Evolutionary conservation across 805 yeast genomes (phyloP), one percentile per base, ranked within the genome.

Genomic region (Saccharomycopsis fermentans): DNA sequence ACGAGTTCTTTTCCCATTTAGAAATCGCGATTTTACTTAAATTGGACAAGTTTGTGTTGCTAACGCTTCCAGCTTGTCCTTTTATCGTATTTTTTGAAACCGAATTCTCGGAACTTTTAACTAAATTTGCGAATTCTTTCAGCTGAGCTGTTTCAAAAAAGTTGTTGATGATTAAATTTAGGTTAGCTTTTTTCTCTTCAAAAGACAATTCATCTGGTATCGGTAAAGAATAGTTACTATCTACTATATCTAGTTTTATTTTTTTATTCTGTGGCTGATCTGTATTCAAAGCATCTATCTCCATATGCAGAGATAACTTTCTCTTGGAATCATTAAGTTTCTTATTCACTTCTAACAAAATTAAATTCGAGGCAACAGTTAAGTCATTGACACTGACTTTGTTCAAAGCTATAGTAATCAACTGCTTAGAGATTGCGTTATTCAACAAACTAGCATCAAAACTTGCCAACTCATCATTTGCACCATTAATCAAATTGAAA

Each of bases 401-500:
- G 17, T 77, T 73, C 58, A 94, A 73, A 0, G 96, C 90, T 1
- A 81, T 79, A 58, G 81, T 73, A 16, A 85, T 88, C 78, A 85
- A 84, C 52, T 80, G 77, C 24, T 77, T 78, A 58, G 90, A 77
- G 0, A 86, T 75, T 55, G 82, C 81, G 24, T 78, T 79, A 4
- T 94, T 86, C 6, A 94, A 73, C 9, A 80, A 73, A 1, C 88
- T 76, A 58, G 89, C 80, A 68, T 92, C 92, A 67, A 89, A 86
- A 40, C 77, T 77, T 35, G 81, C 77, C 59, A 88, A 72, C 55
- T 84, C 83, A 66, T 84, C 82, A 47, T 74, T 71, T 35, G 82
- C 73, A 43, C 80, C 82, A 14, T 86, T 83, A 21, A 21, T 43
- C 59, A 92, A 76, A 29, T 84, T 80, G 68, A 81, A 94, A 48